Evolutionary conservation across 371 early-diverging fungal genomes (phyloP).

Genomic region (Phascolomyces articulosus): DNA sequence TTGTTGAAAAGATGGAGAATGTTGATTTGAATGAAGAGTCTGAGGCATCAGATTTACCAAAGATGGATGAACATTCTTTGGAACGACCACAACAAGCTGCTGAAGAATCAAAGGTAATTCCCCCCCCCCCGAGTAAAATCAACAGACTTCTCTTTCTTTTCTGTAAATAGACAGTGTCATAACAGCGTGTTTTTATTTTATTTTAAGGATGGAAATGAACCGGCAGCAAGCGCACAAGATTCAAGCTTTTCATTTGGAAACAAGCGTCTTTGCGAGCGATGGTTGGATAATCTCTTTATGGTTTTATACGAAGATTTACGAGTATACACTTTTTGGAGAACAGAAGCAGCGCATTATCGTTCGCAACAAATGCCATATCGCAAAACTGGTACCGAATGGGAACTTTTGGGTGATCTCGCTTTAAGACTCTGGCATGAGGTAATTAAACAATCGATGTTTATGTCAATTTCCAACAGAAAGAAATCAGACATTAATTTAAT

Average conservation of each 20-base stretch:
- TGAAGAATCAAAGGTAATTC: slow-evolving; percentile 36
- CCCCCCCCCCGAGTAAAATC: too few relatives aligned
- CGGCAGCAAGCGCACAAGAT: slow-evolving; percentile 21
- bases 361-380: slow-evolving; percentile 81
- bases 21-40: slow-evolving; percentile 33
- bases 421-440: slow-evolving; percentile 83
- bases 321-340: slow-evolving; percentile 87
- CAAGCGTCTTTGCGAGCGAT: slow-evolving; percentile 97
- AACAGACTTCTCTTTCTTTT: too few relatives aligned
- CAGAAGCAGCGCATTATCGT: slow-evolving; percentile 69
- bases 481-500: not conserved
- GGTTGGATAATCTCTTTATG: slow-evolving; percentile 98
- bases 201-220: slow-evolving; percentile 22
- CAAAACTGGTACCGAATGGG: slow-evolving; percentile 96
- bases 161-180: too few relatives aligned
- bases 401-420: slow-evolving; percentile 91
- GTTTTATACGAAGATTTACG: slow-evolving; percentile 96
- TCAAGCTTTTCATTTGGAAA: slow-evolving; percentile 73
- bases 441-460: not conserved
- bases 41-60: slow-evolving; percentile 3
- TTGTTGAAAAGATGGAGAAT: slow-evolving; percentile 36
- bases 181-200: too few relatives aligned
- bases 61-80: slow-evolving; percentile 33
- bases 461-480: too few relatives aligned
- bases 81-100: slow-evolving; percentile 46